Percentiles rank a stretch among this genome's conserved stretches.
phyloP scores from a whole-genome alignment of 1,284 basidiomycete species.

The Takashimella koratensis region DNA sequence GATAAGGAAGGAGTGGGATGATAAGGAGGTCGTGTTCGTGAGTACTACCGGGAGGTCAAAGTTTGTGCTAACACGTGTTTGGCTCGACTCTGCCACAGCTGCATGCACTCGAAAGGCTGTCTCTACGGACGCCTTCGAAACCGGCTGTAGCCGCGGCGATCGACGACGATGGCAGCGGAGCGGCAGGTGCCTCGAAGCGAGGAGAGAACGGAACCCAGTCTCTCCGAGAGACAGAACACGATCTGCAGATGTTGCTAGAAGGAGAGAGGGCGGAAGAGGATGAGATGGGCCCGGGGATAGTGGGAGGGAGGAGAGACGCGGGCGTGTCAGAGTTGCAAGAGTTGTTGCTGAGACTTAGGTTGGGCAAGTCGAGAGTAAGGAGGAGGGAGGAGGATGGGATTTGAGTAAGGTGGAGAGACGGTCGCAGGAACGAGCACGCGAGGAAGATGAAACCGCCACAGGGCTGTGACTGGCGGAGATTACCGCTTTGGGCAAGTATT shows the following conservation, averaged over 20 bases:
- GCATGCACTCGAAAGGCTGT: slow-evolving; percentile 38
- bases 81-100: slow-evolving; percentile 16
- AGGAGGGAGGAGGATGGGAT: not conserved
- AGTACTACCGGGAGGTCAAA: slow-evolving; percentile 35
- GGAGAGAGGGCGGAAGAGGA: slow-evolving; percentile 17
- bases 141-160: not conserved
- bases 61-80: not conserved
- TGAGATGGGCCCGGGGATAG: slow-evolving; percentile 1
- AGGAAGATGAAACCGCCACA: not conserved
- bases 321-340: slow-evolving; percentile 22
- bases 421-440: not conserved
- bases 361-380: slow-evolving; percentile 2
- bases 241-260: slow-evolving; percentile 26
- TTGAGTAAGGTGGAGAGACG: not conserved
- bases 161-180: slow-evolving; percentile 1
- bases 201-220: not conserved
- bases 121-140: slow-evolving; percentile 21
- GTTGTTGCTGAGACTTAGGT: slow-evolving; percentile 21
- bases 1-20: slow-evolving; percentile 57
- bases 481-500: not conserved
- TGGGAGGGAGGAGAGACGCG: not conserved
- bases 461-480: not conserved
- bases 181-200: not conserved
- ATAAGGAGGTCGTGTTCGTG: slow-evolving; percentile 60
- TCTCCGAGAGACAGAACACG: slow-evolving; percentile 14